Conservation (phyloP, 2,329 filamentous ascomycete species). For the Fusarium beomiforme region DNA sequence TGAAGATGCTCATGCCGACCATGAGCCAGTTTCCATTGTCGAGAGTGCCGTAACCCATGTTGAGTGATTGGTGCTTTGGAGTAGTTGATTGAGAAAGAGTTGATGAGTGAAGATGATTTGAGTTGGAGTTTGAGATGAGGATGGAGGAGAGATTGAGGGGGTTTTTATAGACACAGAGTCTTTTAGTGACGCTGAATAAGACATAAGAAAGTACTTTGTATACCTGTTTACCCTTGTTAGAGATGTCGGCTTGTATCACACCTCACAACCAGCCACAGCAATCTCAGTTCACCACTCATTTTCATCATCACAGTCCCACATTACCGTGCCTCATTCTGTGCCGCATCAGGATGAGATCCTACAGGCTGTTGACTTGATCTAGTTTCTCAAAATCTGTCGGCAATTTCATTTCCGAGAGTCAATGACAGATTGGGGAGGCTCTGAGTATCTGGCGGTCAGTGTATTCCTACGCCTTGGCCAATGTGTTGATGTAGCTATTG, state of each 20-base stretch:
- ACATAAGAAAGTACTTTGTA: fast-evolving
- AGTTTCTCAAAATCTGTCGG: background rate
- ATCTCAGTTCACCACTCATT: too few species aligned
- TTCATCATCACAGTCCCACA: fast-evolving
- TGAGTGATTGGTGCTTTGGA: background rate
- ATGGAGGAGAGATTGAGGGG: fast-evolving
- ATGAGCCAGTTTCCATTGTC: conserved; percentile 18
- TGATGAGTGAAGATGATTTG: background rate
- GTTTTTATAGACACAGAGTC: background rate
- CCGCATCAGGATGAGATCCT: background rate
- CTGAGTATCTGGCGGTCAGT: background rate
- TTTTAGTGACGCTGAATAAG: fast-evolving
- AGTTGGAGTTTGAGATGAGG: background rate
- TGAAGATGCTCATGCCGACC: conserved; percentile 9
- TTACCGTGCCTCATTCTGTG: background rate
- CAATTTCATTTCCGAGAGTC: background rate
- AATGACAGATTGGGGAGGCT: too few species aligned
- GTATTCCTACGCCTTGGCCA: too few species aligned
- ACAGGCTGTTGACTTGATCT: background rate
- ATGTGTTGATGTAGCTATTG: too few species aligned
- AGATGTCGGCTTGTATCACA: background rate
- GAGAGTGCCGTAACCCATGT: conserved; percentile 7
- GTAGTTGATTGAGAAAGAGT: background rate
- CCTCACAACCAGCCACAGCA: background rate
- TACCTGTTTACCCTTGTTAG: background rate